Evolutionary conservation across 2,329 filamentous ascomycete genomes (phyloP).

Genomic region (Arthrobotrys megalospora): DNA sequence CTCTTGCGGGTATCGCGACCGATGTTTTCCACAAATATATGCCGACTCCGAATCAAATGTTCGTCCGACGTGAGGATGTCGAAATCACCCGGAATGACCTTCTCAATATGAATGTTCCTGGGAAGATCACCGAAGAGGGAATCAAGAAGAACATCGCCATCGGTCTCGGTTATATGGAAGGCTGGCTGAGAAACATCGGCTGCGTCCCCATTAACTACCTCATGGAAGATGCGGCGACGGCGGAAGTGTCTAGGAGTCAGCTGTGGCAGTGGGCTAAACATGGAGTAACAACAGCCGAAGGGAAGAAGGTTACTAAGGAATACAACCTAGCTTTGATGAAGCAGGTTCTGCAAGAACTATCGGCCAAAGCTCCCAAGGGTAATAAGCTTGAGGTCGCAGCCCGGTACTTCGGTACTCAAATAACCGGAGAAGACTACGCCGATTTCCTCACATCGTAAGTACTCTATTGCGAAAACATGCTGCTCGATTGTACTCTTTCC

Average conservation of each 20-base stretch:
- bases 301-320: conserved; percentile 92
- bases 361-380: conserved; percentile 81
- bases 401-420: conserved; percentile 91
- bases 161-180: conserved; percentile 97
- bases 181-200: conserved; percentile 93
- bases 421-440: conserved; percentile 96
- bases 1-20: conserved; percentile 86
- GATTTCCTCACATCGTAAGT: conserved; percentile 78
- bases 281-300: conserved; percentile 82
- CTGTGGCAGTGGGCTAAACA: conserved; percentile 87
- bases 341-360: conserved; percentile 84
- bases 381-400: conserved; percentile 93
- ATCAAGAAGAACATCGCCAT: conserved; percentile 99
- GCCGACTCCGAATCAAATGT: conserved; percentile 98
- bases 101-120: conserved; percentile 97
- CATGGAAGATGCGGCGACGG: conserved; percentile 98
- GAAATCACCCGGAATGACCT: conserved; percentile 88
- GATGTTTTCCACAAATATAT: conserved; percentile 99
- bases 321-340: conserved; percentile 89
- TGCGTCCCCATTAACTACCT: conserved; percentile 98
- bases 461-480: conserved; percentile 72
- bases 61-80: conserved; percentile 90
- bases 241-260: conserved; percentile 93
- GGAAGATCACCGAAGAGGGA: conserved; percentile 90
- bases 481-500: conserved; percentile 47